Percentiles rank a stretch among this genome's conserved stretches.
These are phyloP conservation scores for Dictyophora rubrovolvata DNA, from an alignment of 768 basidiomycete species.

Conservation along the genomic window DNA sequence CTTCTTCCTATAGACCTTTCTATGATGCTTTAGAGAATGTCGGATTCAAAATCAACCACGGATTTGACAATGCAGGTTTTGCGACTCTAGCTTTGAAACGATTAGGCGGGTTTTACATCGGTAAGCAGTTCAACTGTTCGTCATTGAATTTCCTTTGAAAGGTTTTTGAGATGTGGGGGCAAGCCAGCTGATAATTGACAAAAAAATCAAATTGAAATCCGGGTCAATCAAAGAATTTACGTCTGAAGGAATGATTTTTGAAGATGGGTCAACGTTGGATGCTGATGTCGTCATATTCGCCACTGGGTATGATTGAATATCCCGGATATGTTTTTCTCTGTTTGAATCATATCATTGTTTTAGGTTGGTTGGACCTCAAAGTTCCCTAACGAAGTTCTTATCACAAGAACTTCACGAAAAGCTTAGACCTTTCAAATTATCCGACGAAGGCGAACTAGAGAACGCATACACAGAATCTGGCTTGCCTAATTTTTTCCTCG, in stretches of 20 bases:
- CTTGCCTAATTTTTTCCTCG: background rate
- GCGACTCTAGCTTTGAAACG: constrained; percentile 22
- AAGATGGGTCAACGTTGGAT: constrained; percentile 33
- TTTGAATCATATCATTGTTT: constrained; percentile 33
- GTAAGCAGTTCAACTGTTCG: constrained; percentile 13
- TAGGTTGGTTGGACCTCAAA: constrained; percentile 58
- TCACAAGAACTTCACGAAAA: constrained; percentile 40
- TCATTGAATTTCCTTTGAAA: background rate
- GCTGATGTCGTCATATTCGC: constrained; percentile 51
- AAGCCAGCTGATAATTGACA: constrained; percentile 50
- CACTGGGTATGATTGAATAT: constrained; percentile 33
- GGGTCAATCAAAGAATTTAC: constrained; percentile 40
- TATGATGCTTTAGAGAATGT: constrained; percentile 23
- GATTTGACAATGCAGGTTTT: constrained; percentile 29
- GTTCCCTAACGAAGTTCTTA: constrained; percentile 46
- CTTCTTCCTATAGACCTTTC: constrained; percentile 14
- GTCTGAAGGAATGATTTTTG: constrained; percentile 32
- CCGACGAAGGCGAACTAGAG: background rate
- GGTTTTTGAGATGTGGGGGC: constrained; percentile 41
- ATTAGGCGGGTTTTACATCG: constrained; percentile 30
- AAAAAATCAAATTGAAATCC: constrained; percentile 61
- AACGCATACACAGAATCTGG: background rate
- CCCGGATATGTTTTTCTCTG: constrained; percentile 22
- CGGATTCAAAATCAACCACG: constrained; percentile 30
- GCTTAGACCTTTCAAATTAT: constrained; percentile 27